Base-by-base conservation (phyloP, 257 asterid species). In the Solanum sparsipilum region DNA sequence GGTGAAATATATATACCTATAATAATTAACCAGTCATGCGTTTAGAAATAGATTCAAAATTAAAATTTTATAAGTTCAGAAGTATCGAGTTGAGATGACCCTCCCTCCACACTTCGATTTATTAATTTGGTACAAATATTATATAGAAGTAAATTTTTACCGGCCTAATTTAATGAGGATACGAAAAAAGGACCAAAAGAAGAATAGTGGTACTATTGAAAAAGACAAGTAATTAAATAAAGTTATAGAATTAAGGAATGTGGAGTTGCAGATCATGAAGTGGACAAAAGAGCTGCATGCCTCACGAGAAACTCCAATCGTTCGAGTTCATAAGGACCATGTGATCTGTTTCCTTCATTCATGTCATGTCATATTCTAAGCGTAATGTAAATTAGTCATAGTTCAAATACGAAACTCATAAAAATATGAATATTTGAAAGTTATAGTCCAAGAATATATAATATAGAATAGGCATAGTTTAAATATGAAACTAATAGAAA, bases 321-420 rank as follows among this genome's bases (percentile, higher is more conserved):
- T 38, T 76, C 11, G 34, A 76, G 5, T 76, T 11, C 70, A 23
- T 5, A 38, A 41, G 65, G 35, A 41, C 84, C 84, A 78, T 78
- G 84, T 41, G 84, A 41, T 41, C 15, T 78, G 84, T 13, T 13
- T 25, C n/a, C n/a, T 21, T 11, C n/a, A 0, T 23, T 25, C 32
- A 70, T 70, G 6, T 0, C 67, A 58, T 58, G 67, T 21, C 67
- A 21, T 58, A 58, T 21, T 58, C 27, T 15, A 9, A 16, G 60
- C 9, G 11, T 18, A 56, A 56, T 3, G 4, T 56, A 56, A 56
- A 56, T 18, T 56, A 56, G 1, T 3, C 3, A 5, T 63, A 63
- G 13, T 63, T 63, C 2, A 63, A 23, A 9, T n/a, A n/a, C 2
- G 0, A 63, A 63, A 63, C 0, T 4, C 0, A 9, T 63, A 9